phyloP scores from a whole-genome alignment of 75 land plant species.

The Pinus taeda region DNA sequence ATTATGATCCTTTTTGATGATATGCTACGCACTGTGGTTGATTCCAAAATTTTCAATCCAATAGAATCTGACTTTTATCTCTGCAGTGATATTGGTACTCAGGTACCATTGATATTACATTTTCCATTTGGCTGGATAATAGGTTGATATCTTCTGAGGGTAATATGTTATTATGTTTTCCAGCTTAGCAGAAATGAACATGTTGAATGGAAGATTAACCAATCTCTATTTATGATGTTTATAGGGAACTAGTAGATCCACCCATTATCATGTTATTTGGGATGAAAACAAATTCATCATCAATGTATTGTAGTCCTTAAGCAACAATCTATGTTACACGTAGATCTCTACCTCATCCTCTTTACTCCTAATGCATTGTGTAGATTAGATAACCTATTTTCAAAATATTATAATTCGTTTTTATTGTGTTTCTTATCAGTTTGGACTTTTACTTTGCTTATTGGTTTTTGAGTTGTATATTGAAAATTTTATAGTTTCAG shows the following conservation, averaged over 20 bases:
- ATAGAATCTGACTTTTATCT: constrained; percentile 94
- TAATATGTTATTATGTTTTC: neutral
- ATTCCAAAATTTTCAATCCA: constrained; percentile 94
- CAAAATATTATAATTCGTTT: too few relatives aligned
- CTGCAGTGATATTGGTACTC: constrained; percentile 95
- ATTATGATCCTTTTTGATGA: neutral
- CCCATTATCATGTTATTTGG: constrained; percentile 96
- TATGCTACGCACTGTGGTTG: constrained; percentile 86
- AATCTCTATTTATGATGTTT: neutral
- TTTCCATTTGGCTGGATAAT: neutral
- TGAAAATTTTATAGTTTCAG: too few relatives aligned
- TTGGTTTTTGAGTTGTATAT: too few relatives aligned
- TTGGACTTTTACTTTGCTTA: too few relatives aligned
- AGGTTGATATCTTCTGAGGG: neutral
- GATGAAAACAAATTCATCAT: constrained; percentile 91
- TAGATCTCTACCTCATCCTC: constrained; percentile 7
- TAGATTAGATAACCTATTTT: neutral
- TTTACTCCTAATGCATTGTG: neutral
- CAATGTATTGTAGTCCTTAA: constrained; percentile 71
- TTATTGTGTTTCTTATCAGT: too few relatives aligned
- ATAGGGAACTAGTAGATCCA: constrained; percentile 91
- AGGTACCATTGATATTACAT: constrained; percentile 36
- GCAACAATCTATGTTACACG: constrained; percentile 93
- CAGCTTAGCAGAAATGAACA: too few relatives aligned
- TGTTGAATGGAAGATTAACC: too few relatives aligned